phyloP scores from a whole-genome alignment of 2,329 filamentous ascomycete genomes.

The Alternaria brassicicola region DNA sequence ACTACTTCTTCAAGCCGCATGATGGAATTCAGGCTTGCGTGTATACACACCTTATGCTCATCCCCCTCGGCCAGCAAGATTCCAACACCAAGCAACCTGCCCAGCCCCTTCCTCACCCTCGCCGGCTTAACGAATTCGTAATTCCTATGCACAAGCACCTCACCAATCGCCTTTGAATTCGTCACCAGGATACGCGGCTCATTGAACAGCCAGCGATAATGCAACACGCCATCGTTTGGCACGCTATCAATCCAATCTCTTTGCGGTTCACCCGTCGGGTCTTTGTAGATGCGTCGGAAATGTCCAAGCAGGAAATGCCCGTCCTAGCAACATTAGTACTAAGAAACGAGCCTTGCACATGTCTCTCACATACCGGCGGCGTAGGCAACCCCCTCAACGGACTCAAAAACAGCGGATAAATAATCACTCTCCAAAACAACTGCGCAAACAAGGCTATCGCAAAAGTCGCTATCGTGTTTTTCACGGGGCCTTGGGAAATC shows the following conservation, averaged over 20 bases:
- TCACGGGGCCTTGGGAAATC: constrained; percentile 43
- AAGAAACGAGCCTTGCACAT: neutral
- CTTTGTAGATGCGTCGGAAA: constrained; percentile 50
- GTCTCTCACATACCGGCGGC: constrained; percentile 54
- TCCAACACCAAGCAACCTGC: constrained; percentile 70
- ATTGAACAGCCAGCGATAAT: constrained; percentile 58
- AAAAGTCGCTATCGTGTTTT: constrained; percentile 52
- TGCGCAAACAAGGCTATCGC: constrained; percentile 44
- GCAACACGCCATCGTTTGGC: constrained; percentile 62
- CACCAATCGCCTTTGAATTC: constrained; percentile 54
- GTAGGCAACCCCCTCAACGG: constrained; percentile 64
- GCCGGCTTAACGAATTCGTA: constrained; percentile 59
- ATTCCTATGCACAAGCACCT: constrained; percentile 58
- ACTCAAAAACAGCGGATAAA: constrained; percentile 65
- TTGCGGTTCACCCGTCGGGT: constrained; percentile 53
- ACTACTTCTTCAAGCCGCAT: neutral
- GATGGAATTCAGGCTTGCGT: neutral
- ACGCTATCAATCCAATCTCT: constrained; percentile 59
- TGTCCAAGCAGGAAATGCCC: constrained; percentile 51
- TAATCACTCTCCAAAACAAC: constrained; percentile 52
- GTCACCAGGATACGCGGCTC: constrained; percentile 54
- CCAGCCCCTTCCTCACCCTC: constrained; percentile 60
- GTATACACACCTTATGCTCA: constrained; percentile 70
- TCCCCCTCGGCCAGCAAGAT: constrained; percentile 87
- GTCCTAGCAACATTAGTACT: constrained; percentile 20